Evolutionary conservation across 2,329 filamentous ascomycete species (phyloP).

Genomic region (Botrytis galanthina): DNA sequence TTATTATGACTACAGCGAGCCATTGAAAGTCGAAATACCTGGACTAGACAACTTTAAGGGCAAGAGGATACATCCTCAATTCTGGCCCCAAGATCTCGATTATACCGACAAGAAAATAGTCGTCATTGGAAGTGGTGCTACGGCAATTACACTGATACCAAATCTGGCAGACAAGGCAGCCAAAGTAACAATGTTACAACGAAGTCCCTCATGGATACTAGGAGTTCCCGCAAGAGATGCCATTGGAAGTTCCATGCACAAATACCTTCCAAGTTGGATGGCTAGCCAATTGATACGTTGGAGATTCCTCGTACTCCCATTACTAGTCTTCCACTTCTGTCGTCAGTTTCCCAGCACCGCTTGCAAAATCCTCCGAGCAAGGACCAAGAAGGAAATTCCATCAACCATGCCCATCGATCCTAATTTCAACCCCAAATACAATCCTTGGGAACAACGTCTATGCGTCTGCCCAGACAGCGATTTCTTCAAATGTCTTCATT

Average conservation of each 20-base stretch:
- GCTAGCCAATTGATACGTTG: slow-evolving; percentile 45
- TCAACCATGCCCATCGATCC: slow-evolving; percentile 52
- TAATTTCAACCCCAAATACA: slow-evolving; percentile 64
- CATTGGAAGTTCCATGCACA: slow-evolving; percentile 7
- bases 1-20: slow-evolving; percentile 62
- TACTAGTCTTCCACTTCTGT: slow-evolving; percentile 51
- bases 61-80: slow-evolving; percentile 65
- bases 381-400: slow-evolving; percentile 53
- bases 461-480: slow-evolving; percentile 62
- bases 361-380: slow-evolving; percentile 46
- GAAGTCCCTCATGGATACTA: slow-evolving; percentile 69
- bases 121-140: slow-evolving; percentile 57
- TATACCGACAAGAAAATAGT: slow-evolving; percentile 53
- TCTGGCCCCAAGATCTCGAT: slow-evolving; percentile 67
- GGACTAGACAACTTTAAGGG: slow-evolving; percentile 60
- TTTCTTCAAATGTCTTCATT: slow-evolving; percentile 52
- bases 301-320: slow-evolving; percentile 49
- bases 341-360: slow-evolving; percentile 51
- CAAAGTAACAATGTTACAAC: slow-evolving; percentile 75
- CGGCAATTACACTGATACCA: slow-evolving; percentile 73
- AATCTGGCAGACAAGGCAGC: slow-evolving; percentile 61
- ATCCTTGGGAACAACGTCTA: slow-evolving; percentile 71
- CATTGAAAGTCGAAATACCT: slow-evolving; percentile 54
- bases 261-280: slow-evolving; percentile 45
- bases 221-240: slow-evolving; percentile 38